Evolutionary conservation across 768 basidiomycete species (phyloP), one percentile per base, ranked within the genome.

Genomic region (Termitomyces sp.): DNA sequence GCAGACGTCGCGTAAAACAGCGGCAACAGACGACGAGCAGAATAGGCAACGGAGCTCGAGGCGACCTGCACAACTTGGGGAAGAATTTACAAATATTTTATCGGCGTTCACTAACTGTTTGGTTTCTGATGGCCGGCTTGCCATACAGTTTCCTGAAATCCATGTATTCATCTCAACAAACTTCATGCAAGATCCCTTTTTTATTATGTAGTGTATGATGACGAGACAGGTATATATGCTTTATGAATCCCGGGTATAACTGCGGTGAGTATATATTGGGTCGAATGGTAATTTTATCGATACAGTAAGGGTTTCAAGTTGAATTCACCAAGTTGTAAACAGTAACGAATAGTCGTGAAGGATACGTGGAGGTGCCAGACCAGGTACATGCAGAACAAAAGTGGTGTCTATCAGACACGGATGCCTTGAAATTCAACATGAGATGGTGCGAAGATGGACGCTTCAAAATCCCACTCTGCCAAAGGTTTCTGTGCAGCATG

Each of bases 71-170:
- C 16, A 37, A 37, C 35, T 37, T 37, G 35, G 30, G 27, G 17
- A 56, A 28, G 42, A 51, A 34, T 39, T 25, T 32, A 52, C 17
- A 58, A 61, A 55, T 61, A 61, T 57, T 61, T 55, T 61, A 47
- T 56, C 54, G 50, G 39, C 45, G 42, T 39, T 50, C 39, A 40
- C 28, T 47, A 3, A 25, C 35, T 61, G 54, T 59, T 60, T 60
- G 59, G 59, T 57, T 58, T 54, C 52, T 58, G 60, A 58, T 61
- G 53, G 60, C 57, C 54, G 50, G 47, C 49, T 58, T 58, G 19
- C 53, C 47, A 25, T 30, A 25, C 10, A 53, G 42, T 45, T 23
- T 14, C 6, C 30, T 8, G 3, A 7, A n/a, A n/a, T n/a, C n/a
- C n/a, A n/a, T n/a, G 23, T 34, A 14, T 44, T 25, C 23, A 25